Evolutionary conservation across 1,284 basidiomycete genomes (phyloP), one percentile per base, ranked within the genome.

Genomic region (Cystobasidium slooffiae): DNA sequence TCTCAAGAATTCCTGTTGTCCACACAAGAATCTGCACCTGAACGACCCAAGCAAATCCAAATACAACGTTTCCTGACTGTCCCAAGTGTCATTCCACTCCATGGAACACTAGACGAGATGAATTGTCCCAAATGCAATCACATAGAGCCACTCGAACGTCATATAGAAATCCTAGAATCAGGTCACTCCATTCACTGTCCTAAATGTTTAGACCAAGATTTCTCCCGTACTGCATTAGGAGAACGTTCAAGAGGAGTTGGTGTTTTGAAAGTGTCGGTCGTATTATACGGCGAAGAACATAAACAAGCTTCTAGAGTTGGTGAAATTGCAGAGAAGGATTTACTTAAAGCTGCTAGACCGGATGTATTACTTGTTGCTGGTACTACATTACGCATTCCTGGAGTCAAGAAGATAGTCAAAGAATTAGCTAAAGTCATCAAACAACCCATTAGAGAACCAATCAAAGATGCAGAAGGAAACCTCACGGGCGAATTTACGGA

Each of bases 311-410:
- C 96, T 79, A 88, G 88, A 20, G 93, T 97, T 3, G 93, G 93
- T 1, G 87, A 90, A 70, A 86, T 89, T 18, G 91, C 93, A 12
- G 85, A 88, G 78, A 87, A 87, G 74, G 93, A 94, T 80, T 83
- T 94, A 66, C 85, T 91, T 73, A 90, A 90, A 2, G 80, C 81
- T 3, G 79, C 81, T 20, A 78, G 83, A n/a, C 91, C 92, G 4
- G 94, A 97, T 83, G 83, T 95, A 61, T 84, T 97, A 58, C 84
- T 97, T 63, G 94, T 97, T 9, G 93, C 93, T 16, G 94, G 94
- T 46, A 97, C 94, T 61, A 93, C 90, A 80, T 84, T 97, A 70
- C 88, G 90, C 77, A 92, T 97, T 9, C 93, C 93, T 1, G 94
- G 94, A 10, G 95, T 94, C 63, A 97, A 96, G 83, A 86, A 92